These are phyloP conservation scores for Musa itinerans DNA, from an alignment of 176 grass and related monocot species.

Conservation along the genomic window DNA sequence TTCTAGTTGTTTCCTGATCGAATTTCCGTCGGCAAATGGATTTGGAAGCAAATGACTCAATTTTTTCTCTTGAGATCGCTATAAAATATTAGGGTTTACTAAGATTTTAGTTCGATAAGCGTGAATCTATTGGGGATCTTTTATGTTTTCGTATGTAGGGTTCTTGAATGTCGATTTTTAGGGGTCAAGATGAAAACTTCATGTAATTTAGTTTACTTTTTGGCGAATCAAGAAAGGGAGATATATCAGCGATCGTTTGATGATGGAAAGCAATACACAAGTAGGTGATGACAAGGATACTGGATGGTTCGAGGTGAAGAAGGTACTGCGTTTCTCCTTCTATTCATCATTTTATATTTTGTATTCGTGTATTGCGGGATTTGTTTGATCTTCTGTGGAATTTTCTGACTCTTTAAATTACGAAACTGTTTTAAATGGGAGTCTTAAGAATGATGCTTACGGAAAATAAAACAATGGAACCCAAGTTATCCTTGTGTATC, in stretches of 20 bases:
- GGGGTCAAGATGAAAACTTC: not conserved
- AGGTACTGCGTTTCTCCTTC: conserved; percentile 27
- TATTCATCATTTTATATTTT: not conserved
- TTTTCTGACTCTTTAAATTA: not conserved
- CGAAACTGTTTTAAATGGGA: not conserved
- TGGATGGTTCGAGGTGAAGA: conserved; percentile 95
- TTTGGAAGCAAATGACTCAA: not conserved
- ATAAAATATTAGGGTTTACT: conserved; percentile 2
- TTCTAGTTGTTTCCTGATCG: not conserved
- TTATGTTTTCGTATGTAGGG: not conserved
- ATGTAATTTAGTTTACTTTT: not conserved
- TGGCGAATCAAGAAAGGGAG: conserved; percentile 7
- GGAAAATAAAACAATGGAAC: not conserved
- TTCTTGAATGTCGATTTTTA: not conserved
- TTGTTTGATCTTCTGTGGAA: not conserved
- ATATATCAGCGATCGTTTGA: conserved; percentile 1
- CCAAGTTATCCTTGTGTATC: not conserved
- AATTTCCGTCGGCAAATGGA: not conserved
- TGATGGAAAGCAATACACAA: conserved; percentile 50
- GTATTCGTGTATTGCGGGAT: not conserved
- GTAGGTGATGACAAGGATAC: conserved; percentile 68
- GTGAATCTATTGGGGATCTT: not conserved
- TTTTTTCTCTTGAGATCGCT: not conserved
- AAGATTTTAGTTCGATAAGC: conserved; percentile 1
- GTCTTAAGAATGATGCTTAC: not conserved